Base-by-base conservation (phyloP, 441 rosid species). In the Arabidopsis lyrata region DNA sequence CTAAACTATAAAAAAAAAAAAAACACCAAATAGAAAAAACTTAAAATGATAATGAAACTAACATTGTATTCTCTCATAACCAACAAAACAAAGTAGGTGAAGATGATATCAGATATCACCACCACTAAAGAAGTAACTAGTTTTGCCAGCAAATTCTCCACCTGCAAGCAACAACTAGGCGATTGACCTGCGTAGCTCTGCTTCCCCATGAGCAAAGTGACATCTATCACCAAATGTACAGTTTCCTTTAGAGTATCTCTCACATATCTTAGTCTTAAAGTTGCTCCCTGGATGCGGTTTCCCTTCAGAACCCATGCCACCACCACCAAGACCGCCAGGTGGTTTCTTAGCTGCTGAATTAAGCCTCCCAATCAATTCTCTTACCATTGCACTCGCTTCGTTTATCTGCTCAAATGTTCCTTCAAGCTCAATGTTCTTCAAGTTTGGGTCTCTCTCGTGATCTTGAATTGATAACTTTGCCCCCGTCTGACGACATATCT, bases 171-270 rank as follows among this genome's bases (percentile, higher is more conserved):
- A 59, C 70, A 58, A 38, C 75, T 78, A 73, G 24, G 71, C 67
- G 34, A 63, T 42, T n/a, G 87, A 53, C 70, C 82, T 88, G 74
- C 97, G 89, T 76, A 95, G 71, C 79, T 95, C 95, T 32, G 88
- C 92, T 6, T 81, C 81, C n/a, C 98, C 98, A 18, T 92, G 99
- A 9, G 99, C 99, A 77, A 95, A 95, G 84, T 95, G 98, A 76
- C 99, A 92, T 77, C 96, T 83, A 36, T 92, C 96, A 16, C 98
- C 99, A 41, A 95, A 95, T 42, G 94, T 92, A 82, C 99, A 95
- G 53, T 84, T 78, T 58, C 99, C 99, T 85, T 95, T 95, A 0
- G 84, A 42, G 53, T 85, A 92, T 68, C 90, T 95, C 59, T 92
- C 99, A 36, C 99, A 95, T 0, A 95, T 68, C 83, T 90, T 92